Conservation (phyloP, 2,329 filamentous ascomycete genomes). For the Didymellaceae sp. region DNA sequence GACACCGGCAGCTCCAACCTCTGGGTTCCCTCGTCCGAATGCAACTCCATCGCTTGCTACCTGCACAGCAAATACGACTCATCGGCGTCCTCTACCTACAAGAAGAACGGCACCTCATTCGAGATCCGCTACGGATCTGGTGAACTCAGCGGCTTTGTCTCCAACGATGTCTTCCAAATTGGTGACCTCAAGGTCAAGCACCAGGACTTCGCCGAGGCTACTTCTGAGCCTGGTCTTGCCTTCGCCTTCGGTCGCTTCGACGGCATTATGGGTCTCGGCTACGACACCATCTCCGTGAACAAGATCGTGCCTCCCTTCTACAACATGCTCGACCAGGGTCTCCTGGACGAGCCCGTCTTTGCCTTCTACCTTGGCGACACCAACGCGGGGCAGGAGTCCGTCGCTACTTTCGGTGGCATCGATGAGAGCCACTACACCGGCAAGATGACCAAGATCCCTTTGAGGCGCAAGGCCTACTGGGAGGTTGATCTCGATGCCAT, state of each 20-base stretch:
- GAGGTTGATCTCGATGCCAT: conserved; percentile 96
- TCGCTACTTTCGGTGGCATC: conserved; percentile 88
- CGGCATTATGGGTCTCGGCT: conserved; percentile 93
- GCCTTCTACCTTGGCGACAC: conserved; percentile 91
- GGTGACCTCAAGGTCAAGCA: conserved; percentile 87
- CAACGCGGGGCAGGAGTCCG: conserved; percentile 76
- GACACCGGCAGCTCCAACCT: conserved; percentile 99
- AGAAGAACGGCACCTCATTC: conserved; percentile 91
- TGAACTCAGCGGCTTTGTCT: conserved; percentile 91
- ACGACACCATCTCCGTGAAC: conserved; percentile 97
- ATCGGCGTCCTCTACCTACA: conserved; percentile 84
- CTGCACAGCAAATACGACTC: conserved; percentile 97
- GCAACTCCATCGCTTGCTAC: conserved; percentile 96
- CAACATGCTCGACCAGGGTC: conserved; percentile 87
- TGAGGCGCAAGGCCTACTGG: conserved; percentile 99
- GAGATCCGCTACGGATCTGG: conserved; percentile 96
- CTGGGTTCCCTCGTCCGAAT: conserved; percentile 92
- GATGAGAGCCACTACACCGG: conserved; percentile 83
- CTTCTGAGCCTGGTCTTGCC: conserved; percentile 90
- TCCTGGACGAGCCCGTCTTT: conserved; percentile 91
- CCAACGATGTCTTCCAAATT: conserved; percentile 83
- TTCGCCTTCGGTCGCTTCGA: conserved; percentile 98
- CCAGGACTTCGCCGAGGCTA: conserved; percentile 96
- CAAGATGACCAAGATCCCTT: conserved; percentile 89
- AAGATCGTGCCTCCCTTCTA: conserved; percentile 94